Base-by-base conservation (phyloP, 208 protist species). In the Trypanosomatidae sp. region DNA sequence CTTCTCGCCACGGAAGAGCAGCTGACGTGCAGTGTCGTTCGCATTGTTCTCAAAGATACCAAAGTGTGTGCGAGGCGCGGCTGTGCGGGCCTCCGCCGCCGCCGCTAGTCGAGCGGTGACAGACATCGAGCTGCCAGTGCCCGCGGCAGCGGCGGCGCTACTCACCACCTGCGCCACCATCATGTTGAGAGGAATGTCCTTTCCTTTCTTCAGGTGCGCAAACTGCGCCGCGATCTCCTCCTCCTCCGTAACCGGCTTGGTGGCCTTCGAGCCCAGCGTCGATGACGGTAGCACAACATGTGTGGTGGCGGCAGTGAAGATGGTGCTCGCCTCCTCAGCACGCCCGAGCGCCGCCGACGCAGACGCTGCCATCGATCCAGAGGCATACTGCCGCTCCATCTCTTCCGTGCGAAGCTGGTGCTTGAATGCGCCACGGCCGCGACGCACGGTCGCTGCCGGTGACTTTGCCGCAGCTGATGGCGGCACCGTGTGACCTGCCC, bases 1-100 rank as follows among this genome's bases (percentile, higher is more conserved):
- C 84, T 92, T 91, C 71, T 96, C 91, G 25, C 88, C 84, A 47
- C 89, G 84, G 74, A 94, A 96, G 64, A 96, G 82, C 22, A 93
- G 78, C 75, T 92, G 88, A 6, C 87, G 87, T 0, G 91, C 82
- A 6, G 88, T 96, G 77, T 91, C 91, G 39, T 80, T 84, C 25
- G 79, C 76, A 67, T 73, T 76, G 58, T 66, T 66, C n/a, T 77
- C 62, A 58, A 72, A 77, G 46, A 76, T 41, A 41, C 80, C 74
- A 77, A 90, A 81, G 68, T 88, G 56, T 46, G 71, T 69, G 39
- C 72, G 76, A 13, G 69, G 55, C 19, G 60, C 69, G 39, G 71
- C 74, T 56, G 69, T 50, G 7, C 69, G 71, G 19, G 77, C 77
- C 44, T 70, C 77, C 25, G 71, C 77, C 6, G 71, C 77, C 36